Evolutionary conservation across 495 filamentous ascomycete genomes (phyloP).

Genomic region (Cladorrhinum samala): DNA sequence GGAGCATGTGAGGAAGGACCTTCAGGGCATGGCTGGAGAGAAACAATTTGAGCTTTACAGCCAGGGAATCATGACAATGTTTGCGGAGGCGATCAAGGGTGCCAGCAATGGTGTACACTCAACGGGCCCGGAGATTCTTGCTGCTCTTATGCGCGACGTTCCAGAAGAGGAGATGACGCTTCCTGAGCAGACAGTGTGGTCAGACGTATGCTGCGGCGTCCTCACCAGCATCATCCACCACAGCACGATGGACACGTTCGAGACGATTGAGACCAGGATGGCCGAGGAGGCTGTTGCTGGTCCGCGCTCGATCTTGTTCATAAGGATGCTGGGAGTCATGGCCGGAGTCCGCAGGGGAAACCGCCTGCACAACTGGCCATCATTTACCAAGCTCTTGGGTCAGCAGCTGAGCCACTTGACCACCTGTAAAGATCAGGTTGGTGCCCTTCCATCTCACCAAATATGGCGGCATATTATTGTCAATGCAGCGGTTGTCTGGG

Average conservation of each 20-base stretch:
- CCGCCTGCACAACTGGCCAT: constrained; percentile 67
- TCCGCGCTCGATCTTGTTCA: constrained; percentile 45
- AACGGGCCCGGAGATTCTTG: constrained; percentile 63
- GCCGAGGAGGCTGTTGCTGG: constrained; percentile 39
- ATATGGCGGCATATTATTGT: constrained; percentile 52
- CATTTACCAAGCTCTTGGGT: constrained; percentile 52
- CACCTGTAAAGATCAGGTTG: constrained; percentile 25
- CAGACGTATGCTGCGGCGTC: constrained; percentile 66
- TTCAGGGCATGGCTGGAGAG: constrained; percentile 46
- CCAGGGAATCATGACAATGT: constrained; percentile 84
- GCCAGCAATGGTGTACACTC: constrained; percentile 76
- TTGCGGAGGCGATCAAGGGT: constrained; percentile 81
- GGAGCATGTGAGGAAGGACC: constrained; percentile 60
- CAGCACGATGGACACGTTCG: constrained; percentile 62
- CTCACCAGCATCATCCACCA: constrained; percentile 77
- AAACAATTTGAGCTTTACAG: constrained; percentile 59
- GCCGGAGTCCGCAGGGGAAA: constrained; percentile 70
- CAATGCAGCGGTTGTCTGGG: constrained; percentile 62
- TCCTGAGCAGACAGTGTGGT: constrained; percentile 39
- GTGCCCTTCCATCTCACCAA: constrained; percentile 37
- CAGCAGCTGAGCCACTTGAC: constrained; percentile 46
- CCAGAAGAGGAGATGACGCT: constrained; percentile 44
- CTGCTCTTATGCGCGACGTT: constrained; percentile 50
- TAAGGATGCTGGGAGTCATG: constrained; percentile 59
- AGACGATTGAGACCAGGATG: constrained; percentile 52